A percentile compares a stretch with the other conserved stretches of the same genome.
Evolutionary conservation across 2,329 filamentous ascomycete genomes (phyloP).

Genomic region (Pseudogymnoascus sp.): DNA sequence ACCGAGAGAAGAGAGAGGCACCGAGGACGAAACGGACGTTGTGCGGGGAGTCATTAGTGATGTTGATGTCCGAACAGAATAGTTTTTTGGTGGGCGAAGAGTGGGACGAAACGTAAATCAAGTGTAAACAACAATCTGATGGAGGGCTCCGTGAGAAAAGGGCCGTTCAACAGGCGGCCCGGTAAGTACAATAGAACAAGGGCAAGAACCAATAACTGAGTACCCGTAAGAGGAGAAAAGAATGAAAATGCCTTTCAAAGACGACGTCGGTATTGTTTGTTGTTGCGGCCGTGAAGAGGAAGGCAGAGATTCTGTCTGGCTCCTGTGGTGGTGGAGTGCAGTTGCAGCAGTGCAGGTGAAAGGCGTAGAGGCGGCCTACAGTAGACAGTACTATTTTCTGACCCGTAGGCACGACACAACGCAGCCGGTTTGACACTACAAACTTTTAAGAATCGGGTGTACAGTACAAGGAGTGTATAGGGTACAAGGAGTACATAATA

Average conservation of each 20-base stretch:
- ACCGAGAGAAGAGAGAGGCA: slow-evolving; percentile 10
- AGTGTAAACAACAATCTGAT: slow-evolving; percentile 7
- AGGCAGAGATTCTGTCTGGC: background rate
- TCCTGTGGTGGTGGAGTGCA: background rate
- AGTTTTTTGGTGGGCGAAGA: slow-evolving; percentile 6
- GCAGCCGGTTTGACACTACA: background rate
- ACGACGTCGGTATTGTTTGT: slow-evolving; percentile 2
- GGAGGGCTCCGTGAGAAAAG: slow-evolving; percentile 1
- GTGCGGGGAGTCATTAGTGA: slow-evolving; percentile 10
- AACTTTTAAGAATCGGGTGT: slow-evolving; percentile 1
- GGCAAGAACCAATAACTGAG: background rate
- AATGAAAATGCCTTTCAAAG: slow-evolving; percentile 7
- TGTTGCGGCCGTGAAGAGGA: background rate
- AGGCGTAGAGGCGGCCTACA: slow-evolving; percentile 3
- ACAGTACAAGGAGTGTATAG: background rate
- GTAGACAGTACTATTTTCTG: background rate
- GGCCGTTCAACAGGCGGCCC: background rate
- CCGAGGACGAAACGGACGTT: slow-evolving; percentile 9
- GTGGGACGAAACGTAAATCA: slow-evolving; percentile 7
- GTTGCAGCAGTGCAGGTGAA: background rate
- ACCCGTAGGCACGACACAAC: slow-evolving; percentile 4
- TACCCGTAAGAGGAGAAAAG: background rate
- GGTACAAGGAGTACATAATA: background rate
- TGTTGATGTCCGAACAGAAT: slow-evolving; percentile 1
- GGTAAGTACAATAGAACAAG: slow-evolving; percentile 2